phyloP scores from a whole-genome alignment of 768 basidiomycete genomes.

The Podaxis sp. region DNA sequence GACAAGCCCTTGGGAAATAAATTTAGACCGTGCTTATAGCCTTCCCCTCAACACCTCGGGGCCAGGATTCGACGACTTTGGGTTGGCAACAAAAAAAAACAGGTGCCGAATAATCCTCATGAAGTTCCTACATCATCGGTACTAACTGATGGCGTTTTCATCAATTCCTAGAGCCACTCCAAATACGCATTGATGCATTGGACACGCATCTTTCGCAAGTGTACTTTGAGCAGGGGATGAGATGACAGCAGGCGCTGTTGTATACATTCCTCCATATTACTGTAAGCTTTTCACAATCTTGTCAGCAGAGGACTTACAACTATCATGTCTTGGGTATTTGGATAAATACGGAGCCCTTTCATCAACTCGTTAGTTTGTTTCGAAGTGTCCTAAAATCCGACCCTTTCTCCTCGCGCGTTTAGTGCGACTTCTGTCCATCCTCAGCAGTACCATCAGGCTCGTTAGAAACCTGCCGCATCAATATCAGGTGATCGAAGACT shows the following conservation, averaged over 20 bases:
- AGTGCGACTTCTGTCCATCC: neutral
- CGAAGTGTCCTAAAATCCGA: neutral
- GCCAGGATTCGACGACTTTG: neutral
- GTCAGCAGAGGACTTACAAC: neutral
- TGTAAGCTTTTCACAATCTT: neutral
- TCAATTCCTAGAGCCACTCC: neutral
- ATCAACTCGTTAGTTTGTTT: neutral
- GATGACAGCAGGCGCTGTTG: neutral
- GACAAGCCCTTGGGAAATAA: no score
- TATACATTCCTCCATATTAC: neutral
- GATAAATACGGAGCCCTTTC: neutral
- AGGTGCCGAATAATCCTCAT: neutral
- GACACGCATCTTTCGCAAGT: neutral
- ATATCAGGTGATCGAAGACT: no score
- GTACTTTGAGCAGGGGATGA: neutral
- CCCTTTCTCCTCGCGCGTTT: neutral
- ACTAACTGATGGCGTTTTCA: neutral
- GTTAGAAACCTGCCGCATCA: no score
- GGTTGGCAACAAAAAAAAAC: neutral
- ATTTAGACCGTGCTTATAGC: neutral
- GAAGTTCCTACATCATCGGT: neutral
- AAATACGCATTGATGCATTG: neutral
- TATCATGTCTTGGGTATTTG: neutral
- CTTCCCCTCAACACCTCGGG: neutral
- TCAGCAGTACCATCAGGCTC: no score